Percentiles rank a stretch among this genome's conserved stretches.
Evolutionary conservation across 2,329 filamentous ascomycete species (phyloP).

Genomic region (Bretziella fagacearum): DNA sequence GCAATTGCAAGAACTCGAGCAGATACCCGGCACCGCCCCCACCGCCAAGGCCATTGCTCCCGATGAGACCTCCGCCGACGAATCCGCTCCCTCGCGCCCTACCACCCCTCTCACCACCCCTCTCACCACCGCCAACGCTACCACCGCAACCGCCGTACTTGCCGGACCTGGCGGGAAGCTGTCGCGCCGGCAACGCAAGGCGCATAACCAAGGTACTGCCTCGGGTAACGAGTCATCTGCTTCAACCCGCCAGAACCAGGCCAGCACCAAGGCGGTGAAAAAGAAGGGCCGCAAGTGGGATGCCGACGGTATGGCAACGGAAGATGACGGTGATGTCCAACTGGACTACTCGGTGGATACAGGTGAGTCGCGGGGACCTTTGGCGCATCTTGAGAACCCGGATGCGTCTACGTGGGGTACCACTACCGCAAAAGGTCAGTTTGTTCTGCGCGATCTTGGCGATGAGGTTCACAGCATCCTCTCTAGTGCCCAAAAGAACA

Average conservation of each 20-base stretch:
- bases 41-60: conserved; percentile 19
- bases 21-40: conserved; percentile 24
- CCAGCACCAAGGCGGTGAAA: conserved; percentile 42
- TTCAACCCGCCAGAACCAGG: conserved; percentile 35
- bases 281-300: conserved; percentile 92
- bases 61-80: conserved; percentile 10
- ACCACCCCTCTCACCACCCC: conserved; percentile 53
- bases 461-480: conserved; percentile 88
- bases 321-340: conserved; percentile 53
- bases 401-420: conserved; percentile 71
- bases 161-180: conserved; percentile 56
- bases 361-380: conserved; percentile 37
- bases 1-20: conserved; percentile 67
- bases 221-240: conserved; percentile 65
- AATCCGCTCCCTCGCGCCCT: conserved; percentile 50
- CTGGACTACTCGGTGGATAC: conserved; percentile 70
- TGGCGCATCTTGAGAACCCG: conserved; percentile 52
- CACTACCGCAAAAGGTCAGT: conserved; percentile 73
- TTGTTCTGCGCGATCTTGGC: conserved; percentile 81
- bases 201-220: conserved; percentile 50
- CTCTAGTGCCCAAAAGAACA: conserved; percentile 45
- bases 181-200: conserved; percentile 62
- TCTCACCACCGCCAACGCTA: conserved; percentile 30
- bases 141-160: conserved; percentile 32
- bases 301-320: conserved; percentile 70